These are phyloP conservation scores for Alternaria sp. DNA, from an alignment of 2,329 filamentous ascomycete species.

Conservation along the genomic window DNA sequence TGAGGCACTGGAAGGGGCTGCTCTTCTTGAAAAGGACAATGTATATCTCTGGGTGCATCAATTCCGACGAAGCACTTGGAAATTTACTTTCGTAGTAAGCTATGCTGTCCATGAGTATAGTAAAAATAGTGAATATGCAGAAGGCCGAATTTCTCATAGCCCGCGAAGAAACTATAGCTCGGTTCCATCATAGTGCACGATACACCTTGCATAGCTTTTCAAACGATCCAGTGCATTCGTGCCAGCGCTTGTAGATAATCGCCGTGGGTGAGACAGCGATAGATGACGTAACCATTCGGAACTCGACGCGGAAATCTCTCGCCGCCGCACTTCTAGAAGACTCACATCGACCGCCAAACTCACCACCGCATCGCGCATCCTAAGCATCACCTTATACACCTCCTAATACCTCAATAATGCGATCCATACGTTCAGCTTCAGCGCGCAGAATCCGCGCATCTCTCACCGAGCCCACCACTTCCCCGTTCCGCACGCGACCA, in stretches of 20 bases:
- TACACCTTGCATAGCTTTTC: background rate
- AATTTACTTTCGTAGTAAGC: background rate
- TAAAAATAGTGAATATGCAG: background rate
- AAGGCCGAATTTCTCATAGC: background rate
- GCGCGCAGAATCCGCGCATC: constrained; percentile 35
- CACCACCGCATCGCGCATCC: background rate
- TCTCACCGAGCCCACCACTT: constrained; percentile 19
- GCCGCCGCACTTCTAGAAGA: constrained; percentile 11
- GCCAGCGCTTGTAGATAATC: too few species aligned
- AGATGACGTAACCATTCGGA: constrained; percentile 24
- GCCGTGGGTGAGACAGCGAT: background rate
- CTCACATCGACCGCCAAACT: background rate
- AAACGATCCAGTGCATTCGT: background rate
- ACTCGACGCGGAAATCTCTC: constrained; percentile 15
- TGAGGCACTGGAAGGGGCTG: background rate
- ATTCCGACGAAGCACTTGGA: background rate
- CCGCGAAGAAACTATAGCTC: background rate
- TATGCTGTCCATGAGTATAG: background rate
- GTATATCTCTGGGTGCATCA: background rate
- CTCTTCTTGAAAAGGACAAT: rapidly evolving
- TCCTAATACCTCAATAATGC: constrained; percentile 16
- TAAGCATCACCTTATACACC: background rate
- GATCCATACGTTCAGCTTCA: constrained; percentile 27
- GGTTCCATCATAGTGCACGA: background rate
- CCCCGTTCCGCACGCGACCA: constrained; percentile 24